phyloP scores from a whole-genome alignment of 768 basidiomycete genomes.

The Pleurotus djamor region DNA sequence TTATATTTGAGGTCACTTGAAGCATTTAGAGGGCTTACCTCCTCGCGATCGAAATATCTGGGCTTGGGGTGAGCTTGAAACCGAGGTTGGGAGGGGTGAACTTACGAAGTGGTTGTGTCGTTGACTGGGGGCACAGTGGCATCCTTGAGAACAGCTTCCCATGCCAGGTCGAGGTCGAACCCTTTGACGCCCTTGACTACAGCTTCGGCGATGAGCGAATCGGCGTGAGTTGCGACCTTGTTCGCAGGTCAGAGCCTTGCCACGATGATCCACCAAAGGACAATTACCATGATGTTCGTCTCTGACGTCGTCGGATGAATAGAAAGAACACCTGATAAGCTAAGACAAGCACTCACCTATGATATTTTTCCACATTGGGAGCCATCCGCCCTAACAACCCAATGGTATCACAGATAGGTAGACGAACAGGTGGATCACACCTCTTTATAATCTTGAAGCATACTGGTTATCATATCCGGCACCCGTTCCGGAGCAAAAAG shows the following conservation, averaged over 20 bases:
- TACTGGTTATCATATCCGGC: conserved; percentile 72
- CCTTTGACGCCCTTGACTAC: conserved; percentile 62
- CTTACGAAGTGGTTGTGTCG: conserved; percentile 52
- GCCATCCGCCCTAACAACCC: conserved; percentile 62
- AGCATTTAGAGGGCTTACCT: conserved; percentile 31
- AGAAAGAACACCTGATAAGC: background rate
- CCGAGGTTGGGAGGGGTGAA: conserved; percentile 1
- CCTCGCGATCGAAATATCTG: conserved; percentile 72
- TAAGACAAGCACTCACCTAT: conserved; percentile 38
- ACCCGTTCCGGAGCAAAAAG: conserved; percentile 77
- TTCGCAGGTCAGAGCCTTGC: background rate
- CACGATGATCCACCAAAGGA: background rate
- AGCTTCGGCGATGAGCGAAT: conserved; percentile 74
- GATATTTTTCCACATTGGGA: conserved; percentile 92
- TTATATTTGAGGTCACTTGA: too few relatives aligned
- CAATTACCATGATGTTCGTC: conserved; percentile 76
- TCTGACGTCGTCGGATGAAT: conserved; percentile 29
- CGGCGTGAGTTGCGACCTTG: conserved; percentile 76
- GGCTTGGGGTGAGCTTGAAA: background rate
- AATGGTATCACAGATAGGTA: conserved; percentile 10
- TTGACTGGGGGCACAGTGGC: conserved; percentile 58
- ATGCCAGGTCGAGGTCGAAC: conserved; percentile 64
- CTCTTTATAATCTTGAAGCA: conserved; percentile 77
- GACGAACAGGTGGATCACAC: conserved; percentile 23
- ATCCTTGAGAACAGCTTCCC: conserved; percentile 76